Evolutionary conservation across 2,329 filamentous ascomycete genomes (phyloP), one percentile per base, ranked within the genome.

Genomic region (Raffaelea albimanens): DNA sequence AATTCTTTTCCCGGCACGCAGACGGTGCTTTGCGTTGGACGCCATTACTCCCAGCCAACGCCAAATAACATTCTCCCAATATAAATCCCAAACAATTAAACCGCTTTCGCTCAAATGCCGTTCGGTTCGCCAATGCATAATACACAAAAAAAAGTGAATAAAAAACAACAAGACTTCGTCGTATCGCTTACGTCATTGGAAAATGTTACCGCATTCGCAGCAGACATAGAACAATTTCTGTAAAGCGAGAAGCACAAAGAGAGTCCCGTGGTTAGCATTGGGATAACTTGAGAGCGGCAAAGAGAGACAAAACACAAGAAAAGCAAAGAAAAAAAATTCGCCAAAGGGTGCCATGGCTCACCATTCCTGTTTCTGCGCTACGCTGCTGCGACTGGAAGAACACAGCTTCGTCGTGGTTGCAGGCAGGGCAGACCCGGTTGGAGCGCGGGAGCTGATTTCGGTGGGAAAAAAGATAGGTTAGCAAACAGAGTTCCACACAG

Each of bases 371-470:
- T 67, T 97, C 90, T 43, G 88, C 87, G 57, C 85, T 95, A 67
- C 93, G 85, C 72, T 97, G 90, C 65, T 98, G 93, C 52, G 90
- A 96, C 71, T 98, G 93, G 73, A 98, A 98, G 71, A 95, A 98
- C 51, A 98, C 94, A 41, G 90, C 89, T 69, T 97, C 90, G 57
- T 82, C 80, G 65, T 93, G 85, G 56, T 78, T 76, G 73, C 94
- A 98, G 57, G 74, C 77, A 45, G 89, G 88, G 70, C 93, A 98
- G 51, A 77, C 76, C 68, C 86, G 88, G 64, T 88, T 87, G 59
- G 88, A 83, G 60, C 90, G 84, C 55, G 93, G 93, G 65, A 97
- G 86, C 90, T 96, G 79, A 19, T 29, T 29, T 13, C 25, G 25
- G 25, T 29, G 25, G 25, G 25, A 29, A 29, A 7, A 29, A 13